Base-by-base conservation (phyloP, 495 filamentous ascomycete genomes). In the Hypoxylon fragiforme region DNA sequence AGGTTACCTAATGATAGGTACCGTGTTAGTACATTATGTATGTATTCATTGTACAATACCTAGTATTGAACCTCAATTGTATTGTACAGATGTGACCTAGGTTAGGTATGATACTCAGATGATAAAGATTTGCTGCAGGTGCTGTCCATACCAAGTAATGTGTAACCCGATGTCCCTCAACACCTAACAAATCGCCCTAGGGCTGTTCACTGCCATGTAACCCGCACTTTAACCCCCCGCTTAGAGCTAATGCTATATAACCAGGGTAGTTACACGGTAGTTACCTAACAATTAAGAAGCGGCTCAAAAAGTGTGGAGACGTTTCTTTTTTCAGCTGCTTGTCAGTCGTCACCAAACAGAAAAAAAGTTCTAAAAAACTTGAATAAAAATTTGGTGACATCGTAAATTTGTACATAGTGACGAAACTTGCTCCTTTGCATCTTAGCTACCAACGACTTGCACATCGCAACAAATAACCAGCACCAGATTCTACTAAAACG, bases 281-380 rank as follows among this genome's bases (percentile, higher is more conserved):
- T 47, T 49, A 12, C 7, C 22, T 42, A 31, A 30, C n/a, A 11
- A 46, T 60, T 52, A 46, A 51, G 42, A 61, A 52, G 57, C 51
- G 57, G 51, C 57, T 61, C 15, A 61, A 61, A 56, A n/a, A 55
- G 38, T 46, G 51, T 51, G 51, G 42, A 13, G 45, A 31, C 28
- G 16, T 20, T 36, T 18, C 46, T 50, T 13, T 38, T 57, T 44
- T 53, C 38, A 50, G 52, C 47, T 52, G 46, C 57, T 53, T 44
- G 19, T 50, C 38, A 48, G 44, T 45, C 52, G 43, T 53, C 47
- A 62, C 52, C 43, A 41, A 57, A 34, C 38, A 20, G 28, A 44
- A 41, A n/a, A n/a, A n/a, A n/a, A n/a, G n/a, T n/a, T n/a, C n/a
- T n/a, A n/a, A n/a, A n/a, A n/a, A n/a, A n/a, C n/a, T n/a, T n/a